These are phyloP conservation scores for Botrytis cinerea DNA, from an alignment of 2,329 filamentous ascomycete genomes.

Conservation along the genomic window DNA sequence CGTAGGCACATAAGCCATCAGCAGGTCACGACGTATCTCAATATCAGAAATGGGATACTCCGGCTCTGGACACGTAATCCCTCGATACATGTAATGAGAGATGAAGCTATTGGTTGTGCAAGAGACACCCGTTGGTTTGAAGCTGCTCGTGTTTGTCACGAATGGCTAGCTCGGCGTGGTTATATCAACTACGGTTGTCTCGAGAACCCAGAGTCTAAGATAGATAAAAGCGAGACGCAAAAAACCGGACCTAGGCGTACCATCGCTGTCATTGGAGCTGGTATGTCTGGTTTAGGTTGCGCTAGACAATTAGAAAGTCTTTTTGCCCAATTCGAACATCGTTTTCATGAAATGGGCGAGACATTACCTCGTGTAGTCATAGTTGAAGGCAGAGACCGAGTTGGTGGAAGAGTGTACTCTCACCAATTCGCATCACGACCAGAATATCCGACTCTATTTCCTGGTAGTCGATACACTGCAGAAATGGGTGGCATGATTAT, in stretches of 20 bases:
- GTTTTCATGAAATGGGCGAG: slow-evolving; percentile 65
- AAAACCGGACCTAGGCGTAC: slow-evolving; percentile 60
- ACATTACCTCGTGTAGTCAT: slow-evolving; percentile 73
- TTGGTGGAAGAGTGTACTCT: slow-evolving; percentile 93
- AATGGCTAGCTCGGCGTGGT: slow-evolving; percentile 87
- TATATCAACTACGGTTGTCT: slow-evolving; percentile 98
- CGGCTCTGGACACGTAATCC: slow-evolving; percentile 88
- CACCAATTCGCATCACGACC: slow-evolving; percentile 62
- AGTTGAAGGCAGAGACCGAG: slow-evolving; percentile 80
- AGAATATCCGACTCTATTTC: slow-evolving; percentile 55
- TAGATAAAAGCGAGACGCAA: slow-evolving; percentile 42
- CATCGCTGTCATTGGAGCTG: slow-evolving; percentile 85
- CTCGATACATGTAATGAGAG: slow-evolving; percentile 74
- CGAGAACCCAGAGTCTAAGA: slow-evolving; percentile 54
- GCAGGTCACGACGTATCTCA: slow-evolving; percentile 93
- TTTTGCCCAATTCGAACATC: slow-evolving; percentile 75
- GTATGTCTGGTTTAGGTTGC: slow-evolving; percentile 90
- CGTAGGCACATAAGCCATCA: slow-evolving; percentile 79
- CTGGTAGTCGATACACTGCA: slow-evolving; percentile 71
- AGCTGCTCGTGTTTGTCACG: slow-evolving; percentile 82
- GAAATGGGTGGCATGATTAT: slow-evolving; percentile 99
- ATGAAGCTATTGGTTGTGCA: slow-evolving; percentile 89
- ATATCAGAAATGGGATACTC: slow-evolving; percentile 92
- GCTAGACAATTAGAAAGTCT: slow-evolving; percentile 88
- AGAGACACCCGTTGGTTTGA: slow-evolving; percentile 87